Evolutionary conservation across 1,139 yeast genomes (phyloP), one percentile per base, ranked within the genome.

Genomic region (Wickerhamiella pararugosa): DNA sequence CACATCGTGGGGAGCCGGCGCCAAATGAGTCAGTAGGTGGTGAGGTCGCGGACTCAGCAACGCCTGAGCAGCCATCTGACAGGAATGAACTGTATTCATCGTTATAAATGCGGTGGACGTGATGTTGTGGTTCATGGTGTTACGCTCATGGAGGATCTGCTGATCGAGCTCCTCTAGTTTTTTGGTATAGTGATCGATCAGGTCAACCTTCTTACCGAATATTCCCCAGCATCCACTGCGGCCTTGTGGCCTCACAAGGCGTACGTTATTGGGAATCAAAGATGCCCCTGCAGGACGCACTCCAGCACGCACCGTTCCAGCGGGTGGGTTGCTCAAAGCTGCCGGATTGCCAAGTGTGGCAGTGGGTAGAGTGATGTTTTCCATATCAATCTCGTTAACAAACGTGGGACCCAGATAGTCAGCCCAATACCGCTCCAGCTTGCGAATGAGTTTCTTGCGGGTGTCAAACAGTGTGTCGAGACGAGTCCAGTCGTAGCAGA

Each of bases 51-150:
- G 94, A 49, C 84, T 92, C 41, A 83, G 63, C 1, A 82, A 81
- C 0, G 94, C 83, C 57, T 84, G 95, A 0, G 94, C 92, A 6
- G 84, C 76, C 79, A 83, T 75, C 57, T 83, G 95, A 1, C 94
- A 94, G 52, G 79, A 76, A 0, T 92, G 82, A 7, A 82, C 93
- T 1, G 83, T 71, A 48, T 77, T 79, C 90, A 83, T 78, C 1
- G 94, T 83, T 25, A 83, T 73, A 59, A 83, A 83, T 0, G 94
- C 94, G 8, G 68, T 64, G 11, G 67, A 65, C 6, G 67, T 63
- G 10, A 71, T 60, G 29, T 55, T 53, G 47, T 66, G 68, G 21
- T 51, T 49, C 29, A 62, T 69, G 35, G 66, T 65, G 32, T 64
- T 67, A 7, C 58, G 59, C 39, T 83, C 65, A 3, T 73, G 67